A percentile compares a stretch with the other conserved stretches of the same genome.
These are phyloP conservation scores for Thalassiosira exigua DNA, from an alignment of 352 stramenopile species.

Conservation along the genomic window DNA sequence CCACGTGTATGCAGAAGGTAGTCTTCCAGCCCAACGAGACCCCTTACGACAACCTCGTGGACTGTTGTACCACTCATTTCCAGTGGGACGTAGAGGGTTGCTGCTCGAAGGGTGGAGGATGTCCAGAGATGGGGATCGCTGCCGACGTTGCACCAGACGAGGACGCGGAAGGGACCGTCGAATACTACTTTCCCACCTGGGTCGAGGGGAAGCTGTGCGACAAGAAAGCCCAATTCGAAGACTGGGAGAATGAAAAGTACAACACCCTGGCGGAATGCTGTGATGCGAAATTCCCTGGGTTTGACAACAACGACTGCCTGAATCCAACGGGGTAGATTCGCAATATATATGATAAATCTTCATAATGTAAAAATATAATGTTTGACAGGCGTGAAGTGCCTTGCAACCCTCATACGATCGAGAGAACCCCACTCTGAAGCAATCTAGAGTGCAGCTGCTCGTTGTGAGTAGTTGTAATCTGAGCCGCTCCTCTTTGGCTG, in stretches of 20 bases:
- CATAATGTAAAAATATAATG: too few relatives aligned
- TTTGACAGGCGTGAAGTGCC: too few relatives aligned
- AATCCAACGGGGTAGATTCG: too few relatives aligned
- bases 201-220: constrained; percentile 6
- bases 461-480: too few relatives aligned
- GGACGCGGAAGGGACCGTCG: neutral
- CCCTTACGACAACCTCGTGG: constrained; percentile 6
- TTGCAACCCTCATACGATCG: too few relatives aligned
- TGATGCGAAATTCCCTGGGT: neutral
- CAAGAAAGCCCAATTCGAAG: constrained; percentile 2
- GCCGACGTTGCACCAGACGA: neutral
- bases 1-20: constrained; percentile 39
- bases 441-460: too few relatives aligned
- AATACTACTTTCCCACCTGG: constrained; percentile 11
- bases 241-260: neutral
- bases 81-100: constrained; percentile 7
- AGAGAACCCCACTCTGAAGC: too few relatives aligned
- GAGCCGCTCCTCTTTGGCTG: too few relatives aligned
- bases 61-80: constrained; percentile 8
- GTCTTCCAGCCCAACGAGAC: constrained; percentile 25
- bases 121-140: neutral
- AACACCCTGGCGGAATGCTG: constrained; percentile 8
- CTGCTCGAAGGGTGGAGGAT: constrained; percentile 5
- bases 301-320: neutral
- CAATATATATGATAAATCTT: too few relatives aligned